Evolutionary conservation across 306 rosid genomes (phyloP).

Genomic region (Argentina anserina): DNA sequence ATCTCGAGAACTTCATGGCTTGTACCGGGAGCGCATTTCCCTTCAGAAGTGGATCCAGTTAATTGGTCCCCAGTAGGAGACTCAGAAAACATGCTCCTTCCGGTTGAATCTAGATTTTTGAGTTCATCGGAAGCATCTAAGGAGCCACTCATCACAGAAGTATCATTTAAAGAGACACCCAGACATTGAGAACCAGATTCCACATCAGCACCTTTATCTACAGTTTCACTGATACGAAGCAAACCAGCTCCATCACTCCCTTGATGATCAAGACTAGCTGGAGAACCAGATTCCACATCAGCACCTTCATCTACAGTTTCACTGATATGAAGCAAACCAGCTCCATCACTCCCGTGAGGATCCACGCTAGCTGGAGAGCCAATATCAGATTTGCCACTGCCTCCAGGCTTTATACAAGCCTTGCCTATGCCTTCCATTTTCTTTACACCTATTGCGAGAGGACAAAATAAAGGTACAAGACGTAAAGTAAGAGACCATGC

Average conservation of each 20-base stretch:
- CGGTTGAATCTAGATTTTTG: slow-evolving; percentile 27
- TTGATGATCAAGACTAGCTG: slow-evolving; percentile 39
- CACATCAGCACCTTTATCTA: slow-evolving; percentile 33
- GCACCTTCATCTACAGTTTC: slow-evolving; percentile 38
- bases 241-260: slow-evolving; percentile 42
- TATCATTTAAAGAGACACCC: slow-evolving; percentile 27
- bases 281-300: slow-evolving; percentile 31
- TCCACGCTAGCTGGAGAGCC: slow-evolving; percentile 42
- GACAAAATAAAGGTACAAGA: slow-evolving; percentile 8
- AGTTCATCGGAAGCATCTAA: slow-evolving; percentile 42
- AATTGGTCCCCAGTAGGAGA: slow-evolving; percentile 24
- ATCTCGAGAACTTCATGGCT: slow-evolving; percentile 25
- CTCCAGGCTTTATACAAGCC: slow-evolving; percentile 28
- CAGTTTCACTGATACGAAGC: slow-evolving; percentile 30
- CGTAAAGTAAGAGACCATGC: slow-evolving; percentile 15
- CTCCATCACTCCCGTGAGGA: slow-evolving; percentile 42
- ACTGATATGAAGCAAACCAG: slow-evolving; percentile 30
- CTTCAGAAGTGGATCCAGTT: slow-evolving; percentile 33
- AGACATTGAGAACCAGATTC: slow-evolving; percentile 20
- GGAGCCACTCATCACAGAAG: slow-evolving; percentile 24
- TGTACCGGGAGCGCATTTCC: slow-evolving; percentile 22
- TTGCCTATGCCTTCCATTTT: slow-evolving; percentile 34
- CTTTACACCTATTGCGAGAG: slow-evolving; percentile 41
- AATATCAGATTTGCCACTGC: slow-evolving; percentile 28
- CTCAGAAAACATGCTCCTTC: slow-evolving; percentile 28